These are phyloP conservation scores for Alternaria ethzedia DNA, from an alignment of 2,329 filamentous ascomycete genomes.

Conservation along the genomic window DNA sequence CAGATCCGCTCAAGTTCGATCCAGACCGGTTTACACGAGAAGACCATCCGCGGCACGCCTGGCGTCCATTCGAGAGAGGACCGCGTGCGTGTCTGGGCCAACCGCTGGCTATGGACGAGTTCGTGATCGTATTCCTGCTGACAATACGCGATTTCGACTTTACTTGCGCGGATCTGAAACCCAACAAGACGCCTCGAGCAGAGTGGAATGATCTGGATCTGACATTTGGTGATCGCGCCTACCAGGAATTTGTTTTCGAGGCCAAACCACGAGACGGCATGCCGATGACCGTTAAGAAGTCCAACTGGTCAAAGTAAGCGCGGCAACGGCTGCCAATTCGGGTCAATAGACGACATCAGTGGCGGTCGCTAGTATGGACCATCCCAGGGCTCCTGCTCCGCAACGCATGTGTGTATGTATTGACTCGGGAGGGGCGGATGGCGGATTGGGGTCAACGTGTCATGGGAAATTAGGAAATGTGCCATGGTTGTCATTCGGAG, in stretches of 20 bases:
- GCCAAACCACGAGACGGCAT: conserved; percentile 41
- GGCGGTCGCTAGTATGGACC: background rate
- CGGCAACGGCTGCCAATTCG: background rate
- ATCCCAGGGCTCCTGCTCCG: background rate
- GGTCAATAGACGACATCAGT: background rate
- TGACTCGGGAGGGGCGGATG: background rate
- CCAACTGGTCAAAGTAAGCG: conserved; percentile 17
- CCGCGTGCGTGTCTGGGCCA: conserved; percentile 65
- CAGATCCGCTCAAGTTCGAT: conserved; percentile 27
- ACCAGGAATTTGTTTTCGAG: conserved; percentile 41
- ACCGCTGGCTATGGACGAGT: conserved; percentile 61
- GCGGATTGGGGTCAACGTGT: background rate
- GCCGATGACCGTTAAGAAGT: conserved; percentile 38
- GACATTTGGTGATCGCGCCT: conserved; percentile 39
- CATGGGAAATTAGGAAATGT: background rate
- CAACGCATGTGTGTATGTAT: background rate
- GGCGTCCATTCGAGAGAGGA: conserved; percentile 63
- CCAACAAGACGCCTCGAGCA: conserved; percentile 31
- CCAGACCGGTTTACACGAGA: conserved; percentile 49
- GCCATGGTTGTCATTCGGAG: background rate
- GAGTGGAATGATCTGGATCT: conserved; percentile 37
- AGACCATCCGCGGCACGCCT: conserved; percentile 56
- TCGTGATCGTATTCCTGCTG: conserved; percentile 59
- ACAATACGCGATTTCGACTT: conserved; percentile 60
- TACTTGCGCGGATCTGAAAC: conserved; percentile 32